phyloP scores from a whole-genome alignment of 129 eudicot species.

The Flaveria robusta region DNA sequence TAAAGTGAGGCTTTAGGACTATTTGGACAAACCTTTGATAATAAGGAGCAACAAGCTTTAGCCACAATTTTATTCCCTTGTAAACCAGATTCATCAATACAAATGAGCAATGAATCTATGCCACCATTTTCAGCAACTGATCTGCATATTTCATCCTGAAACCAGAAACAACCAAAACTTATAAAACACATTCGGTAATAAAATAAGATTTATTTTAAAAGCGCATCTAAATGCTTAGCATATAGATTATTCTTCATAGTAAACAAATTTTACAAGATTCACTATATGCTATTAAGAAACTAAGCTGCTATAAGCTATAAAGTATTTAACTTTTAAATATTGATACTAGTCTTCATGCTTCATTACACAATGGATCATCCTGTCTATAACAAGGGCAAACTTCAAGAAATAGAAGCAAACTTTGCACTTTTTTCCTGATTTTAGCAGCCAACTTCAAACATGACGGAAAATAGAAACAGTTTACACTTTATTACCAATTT shows the following conservation, averaged over 20 bases:
- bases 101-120: conserved; percentile 74
- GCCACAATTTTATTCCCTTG: conserved; percentile 67
- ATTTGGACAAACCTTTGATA: conserved; percentile 59
- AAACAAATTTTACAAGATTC: conserved; percentile 12
- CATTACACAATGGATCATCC: not conserved
- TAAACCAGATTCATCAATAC: conserved; percentile 71
- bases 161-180: conserved; percentile 19
- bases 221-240: not conserved
- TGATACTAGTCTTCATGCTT: conserved; percentile 1
- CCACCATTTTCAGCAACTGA: conserved; percentile 83
- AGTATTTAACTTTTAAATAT: not conserved
- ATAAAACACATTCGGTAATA: not conserved
- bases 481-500: not conserved
- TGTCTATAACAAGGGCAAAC: not conserved
- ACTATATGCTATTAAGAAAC: not conserved
- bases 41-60: conserved; percentile 71
- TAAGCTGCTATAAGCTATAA: conserved; percentile 5
- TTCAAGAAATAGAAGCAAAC: not conserved
- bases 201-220: not conserved
- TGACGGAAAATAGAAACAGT: not conserved
- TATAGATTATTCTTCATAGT: conserved; percentile 4
- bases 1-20: not conserved
- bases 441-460: not conserved
- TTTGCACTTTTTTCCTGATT: not conserved
- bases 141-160: conserved; percentile 98